phyloP scores from a whole-genome alignment of 345 rosid species.

The Noccaea caerulescens region DNA sequence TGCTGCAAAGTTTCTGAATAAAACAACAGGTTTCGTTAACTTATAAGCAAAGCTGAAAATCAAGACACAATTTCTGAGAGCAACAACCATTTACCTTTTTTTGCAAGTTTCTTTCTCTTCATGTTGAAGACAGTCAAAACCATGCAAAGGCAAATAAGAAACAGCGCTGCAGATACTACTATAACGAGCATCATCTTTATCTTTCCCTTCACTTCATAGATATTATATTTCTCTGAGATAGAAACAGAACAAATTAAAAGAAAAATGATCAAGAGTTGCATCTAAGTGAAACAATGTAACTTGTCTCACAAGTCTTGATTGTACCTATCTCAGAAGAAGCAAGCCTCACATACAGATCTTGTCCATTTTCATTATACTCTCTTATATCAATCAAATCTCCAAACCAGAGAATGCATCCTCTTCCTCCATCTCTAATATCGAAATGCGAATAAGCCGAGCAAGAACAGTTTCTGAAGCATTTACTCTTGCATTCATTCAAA shows the following conservation, averaged over 20 bases:
- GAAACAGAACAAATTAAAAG: background rate
- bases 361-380: conserved; percentile 58
- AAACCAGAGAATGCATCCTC: conserved; percentile 60
- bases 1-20: conserved; percentile 29
- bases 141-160: conserved; percentile 34
- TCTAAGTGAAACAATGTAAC: conserved; percentile 6
- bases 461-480: conserved; percentile 54
- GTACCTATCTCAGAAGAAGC: conserved; percentile 49
- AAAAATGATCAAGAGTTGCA: background rate
- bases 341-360: conserved; percentile 70
- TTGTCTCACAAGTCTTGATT: conserved; percentile 22
- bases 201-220: conserved; percentile 25
- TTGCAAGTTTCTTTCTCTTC: conserved; percentile 31
- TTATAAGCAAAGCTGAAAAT: background rate
- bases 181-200: conserved; percentile 30
- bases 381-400: conserved; percentile 54
- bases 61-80: conserved; percentile 1
- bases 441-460: conserved; percentile 57
- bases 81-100: conserved; percentile 22
- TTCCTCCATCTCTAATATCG: conserved; percentile 50
- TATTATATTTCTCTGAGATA: conserved; percentile 28
- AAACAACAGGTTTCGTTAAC: background rate
- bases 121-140: conserved; percentile 20
- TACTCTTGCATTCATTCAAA: conserved; percentile 47
- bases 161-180: conserved; percentile 19